A percentile compares a stretch with the other conserved stretches of the same genome.
phyloP scores from a whole-genome alignment of 2,329 filamentous ascomycete genomes.

The Aspergillus carbonarius region DNA sequence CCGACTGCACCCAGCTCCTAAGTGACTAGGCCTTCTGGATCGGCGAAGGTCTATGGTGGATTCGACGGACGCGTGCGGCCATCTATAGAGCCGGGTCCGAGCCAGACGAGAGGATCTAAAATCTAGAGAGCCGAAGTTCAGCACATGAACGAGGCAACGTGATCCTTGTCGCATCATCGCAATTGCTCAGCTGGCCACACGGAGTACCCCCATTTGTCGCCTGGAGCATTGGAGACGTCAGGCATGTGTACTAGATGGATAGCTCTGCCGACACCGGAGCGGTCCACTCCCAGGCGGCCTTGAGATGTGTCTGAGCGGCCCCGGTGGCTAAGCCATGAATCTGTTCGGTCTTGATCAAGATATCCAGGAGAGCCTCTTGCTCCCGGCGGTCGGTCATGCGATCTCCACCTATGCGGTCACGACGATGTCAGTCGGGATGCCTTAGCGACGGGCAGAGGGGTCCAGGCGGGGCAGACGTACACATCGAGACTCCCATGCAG shows the following conservation, averaged over 20 bases:
- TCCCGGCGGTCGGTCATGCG: slow-evolving; percentile 5
- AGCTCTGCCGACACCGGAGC: background rate
- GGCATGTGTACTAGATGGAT: background rate
- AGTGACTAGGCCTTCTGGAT: too few relatives aligned
- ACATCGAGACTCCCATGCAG: slow-evolving; percentile 15
- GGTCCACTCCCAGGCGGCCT: slow-evolving; percentile 8
- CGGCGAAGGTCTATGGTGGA: too few relatives aligned
- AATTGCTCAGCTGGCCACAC: too few relatives aligned
- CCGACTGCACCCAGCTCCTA: too few relatives aligned
- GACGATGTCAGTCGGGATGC: background rate
- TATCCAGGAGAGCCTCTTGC: slow-evolving; percentile 10
- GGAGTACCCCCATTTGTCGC: too few relatives aligned
- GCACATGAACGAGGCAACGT: too few relatives aligned
- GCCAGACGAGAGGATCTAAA: too few relatives aligned
- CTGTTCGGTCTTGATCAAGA: slow-evolving; percentile 9
- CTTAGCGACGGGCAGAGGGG: background rate
- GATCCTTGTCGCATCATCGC: too few relatives aligned
- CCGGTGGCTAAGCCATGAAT: slow-evolving; percentile 9
- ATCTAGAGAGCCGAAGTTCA: too few relatives aligned
- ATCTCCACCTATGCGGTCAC: slow-evolving; percentile 4
- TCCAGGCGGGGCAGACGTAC: background rate
- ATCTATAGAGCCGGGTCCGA: too few relatives aligned
- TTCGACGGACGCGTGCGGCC: too few relatives aligned
- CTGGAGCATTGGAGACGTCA: too few relatives aligned
- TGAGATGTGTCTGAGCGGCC: slow-evolving; percentile 7